Percentiles rank a stretch among this genome's conserved stretches.
Evolutionary conservation across 2,329 filamentous ascomycete species (phyloP).

Genomic region (Ceratocystis alfenasii): DNA sequence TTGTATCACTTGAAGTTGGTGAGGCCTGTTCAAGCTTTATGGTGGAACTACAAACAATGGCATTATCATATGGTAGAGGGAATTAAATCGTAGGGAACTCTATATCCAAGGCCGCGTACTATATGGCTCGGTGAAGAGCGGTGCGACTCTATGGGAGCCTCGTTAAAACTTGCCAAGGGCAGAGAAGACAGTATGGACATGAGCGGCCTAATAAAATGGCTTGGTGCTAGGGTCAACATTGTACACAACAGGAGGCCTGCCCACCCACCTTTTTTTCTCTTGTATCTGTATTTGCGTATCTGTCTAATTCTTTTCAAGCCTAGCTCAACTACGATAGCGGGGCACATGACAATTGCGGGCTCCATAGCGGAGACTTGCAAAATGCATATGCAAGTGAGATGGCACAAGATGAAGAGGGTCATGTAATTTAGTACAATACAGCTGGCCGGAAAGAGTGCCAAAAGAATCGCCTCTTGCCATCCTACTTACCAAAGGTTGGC

Average conservation of each 20-base stretch:
- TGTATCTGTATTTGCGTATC: background rate
- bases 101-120: too few relatives aligned
- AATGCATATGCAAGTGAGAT: background rate
- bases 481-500: background rate
- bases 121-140: background rate
- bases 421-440: background rate
- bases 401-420: background rate
- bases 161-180: background rate
- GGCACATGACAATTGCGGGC: background rate
- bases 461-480: background rate
- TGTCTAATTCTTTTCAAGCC: background rate
- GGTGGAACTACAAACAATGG: background rate
- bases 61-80: background rate
- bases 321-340: background rate
- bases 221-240: background rate
- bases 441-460: background rate
- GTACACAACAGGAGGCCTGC: background rate
- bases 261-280: background rate
- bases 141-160: background rate
- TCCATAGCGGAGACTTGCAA: background rate
- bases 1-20: slow-evolving; percentile 5
- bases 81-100: background rate
- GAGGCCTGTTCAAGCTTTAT: background rate
- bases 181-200: background rate
- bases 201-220: background rate